Evolutionary conservation across 345 rosid species (phyloP).

Genomic region (Ceriops decandra): DNA sequence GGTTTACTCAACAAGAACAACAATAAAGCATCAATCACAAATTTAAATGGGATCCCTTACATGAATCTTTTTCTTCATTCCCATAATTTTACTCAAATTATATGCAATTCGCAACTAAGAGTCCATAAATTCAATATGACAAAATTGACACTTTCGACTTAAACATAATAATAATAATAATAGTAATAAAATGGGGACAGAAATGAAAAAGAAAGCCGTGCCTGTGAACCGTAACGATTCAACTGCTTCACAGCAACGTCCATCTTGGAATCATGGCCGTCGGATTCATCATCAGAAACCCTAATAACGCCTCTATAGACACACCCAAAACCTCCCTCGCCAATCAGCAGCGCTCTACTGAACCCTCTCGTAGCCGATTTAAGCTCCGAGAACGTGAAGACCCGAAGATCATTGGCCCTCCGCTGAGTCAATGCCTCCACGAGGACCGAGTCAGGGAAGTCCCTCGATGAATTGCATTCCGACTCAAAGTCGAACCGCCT

Average conservation of each 20-base stretch:
- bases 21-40: no score
- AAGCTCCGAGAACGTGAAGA: conserved; percentile 68
- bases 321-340: conserved; percentile 96
- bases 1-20: no score
- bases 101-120: no score
- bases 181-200: neutral
- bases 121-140: no score
- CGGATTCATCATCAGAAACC: conserved; percentile 28
- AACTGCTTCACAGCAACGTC: conserved; percentile 86
- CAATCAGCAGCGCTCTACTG: conserved; percentile 66
- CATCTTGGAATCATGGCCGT: conserved; percentile 41
- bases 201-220: conserved; percentile 34
- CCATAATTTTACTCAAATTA: no score
- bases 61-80: no score
- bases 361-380: conserved; percentile 82
- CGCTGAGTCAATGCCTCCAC: conserved; percentile 54
- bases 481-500: conserved; percentile 85
- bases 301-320: conserved; percentile 70
- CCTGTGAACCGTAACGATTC: conserved; percentile 97
- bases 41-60: no score
- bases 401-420: conserved; percentile 70
- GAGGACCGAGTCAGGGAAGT: conserved; percentile 53
- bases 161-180: neutral
- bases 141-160: neutral
- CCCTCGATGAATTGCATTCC: conserved; percentile 48